These are phyloP conservation scores for Xylaria intraflava DNA, from an alignment of 495 filamentous ascomycete genomes.

Conservation along the genomic window DNA sequence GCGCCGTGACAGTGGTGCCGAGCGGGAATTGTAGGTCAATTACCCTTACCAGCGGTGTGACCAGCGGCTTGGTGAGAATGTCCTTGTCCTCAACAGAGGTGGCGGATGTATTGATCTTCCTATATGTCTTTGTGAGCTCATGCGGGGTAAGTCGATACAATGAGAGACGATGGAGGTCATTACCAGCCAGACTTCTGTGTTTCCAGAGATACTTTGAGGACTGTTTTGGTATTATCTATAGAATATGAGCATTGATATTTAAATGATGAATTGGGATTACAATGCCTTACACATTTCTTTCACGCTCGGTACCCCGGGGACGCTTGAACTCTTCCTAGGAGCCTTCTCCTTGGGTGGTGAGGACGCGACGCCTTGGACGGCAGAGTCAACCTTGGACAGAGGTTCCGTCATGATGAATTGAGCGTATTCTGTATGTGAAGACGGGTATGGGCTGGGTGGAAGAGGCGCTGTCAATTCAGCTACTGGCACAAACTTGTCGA, in stretches of 20 bases:
- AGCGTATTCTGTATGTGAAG: constrained; percentile 1
- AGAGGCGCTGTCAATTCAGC: background rate
- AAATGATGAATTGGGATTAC: background rate
- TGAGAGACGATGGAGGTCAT: constrained; percentile 22
- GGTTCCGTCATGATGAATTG: constrained; percentile 55
- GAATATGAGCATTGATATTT: constrained; percentile 1
- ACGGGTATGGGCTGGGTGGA: constrained; percentile 8
- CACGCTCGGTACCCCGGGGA: constrained; percentile 69
- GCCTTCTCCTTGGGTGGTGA: constrained; percentile 59
- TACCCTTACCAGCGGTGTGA: constrained; percentile 79
- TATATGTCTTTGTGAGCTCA: constrained; percentile 26
- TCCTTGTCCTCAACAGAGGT: constrained; percentile 69
- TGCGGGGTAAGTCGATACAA: background rate
- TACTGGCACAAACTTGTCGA: background rate
- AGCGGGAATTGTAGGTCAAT: constrained; percentile 85
- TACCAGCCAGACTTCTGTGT: constrained; percentile 89
- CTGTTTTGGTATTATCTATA: constrained; percentile 66
- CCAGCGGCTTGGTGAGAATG: constrained; percentile 69
- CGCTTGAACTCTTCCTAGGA: constrained; percentile 64
- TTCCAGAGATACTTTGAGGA: constrained; percentile 74
- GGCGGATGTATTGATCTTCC: constrained; percentile 87
- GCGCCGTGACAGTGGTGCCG: constrained; percentile 79
- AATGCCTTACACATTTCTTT: constrained; percentile 67
- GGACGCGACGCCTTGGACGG: constrained; percentile 68
- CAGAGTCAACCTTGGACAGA: constrained; percentile 80